phyloP scores from a whole-genome alignment of 176 grass and related monocot species.

The Pharus latifolius region DNA sequence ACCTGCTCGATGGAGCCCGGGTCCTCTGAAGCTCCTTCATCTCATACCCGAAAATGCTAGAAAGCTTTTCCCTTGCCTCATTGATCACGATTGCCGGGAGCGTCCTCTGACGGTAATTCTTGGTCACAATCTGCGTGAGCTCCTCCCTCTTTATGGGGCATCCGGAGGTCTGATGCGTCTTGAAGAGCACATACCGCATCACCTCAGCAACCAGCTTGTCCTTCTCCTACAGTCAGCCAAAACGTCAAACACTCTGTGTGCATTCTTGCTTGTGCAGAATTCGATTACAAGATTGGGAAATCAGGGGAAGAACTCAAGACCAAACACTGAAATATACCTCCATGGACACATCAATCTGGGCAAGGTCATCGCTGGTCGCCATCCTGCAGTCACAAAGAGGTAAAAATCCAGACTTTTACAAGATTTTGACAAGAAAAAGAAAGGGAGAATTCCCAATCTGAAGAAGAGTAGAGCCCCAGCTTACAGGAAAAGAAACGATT shows the following conservation, averaged over 20 bases:
- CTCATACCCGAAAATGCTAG: slow-evolving; percentile 69
- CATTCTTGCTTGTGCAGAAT: not conserved
- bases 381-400: slow-evolving; percentile 9
- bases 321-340: no score
- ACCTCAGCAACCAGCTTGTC: slow-evolving; percentile 89
- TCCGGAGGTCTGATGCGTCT: slow-evolving; percentile 57
- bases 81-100: slow-evolving; percentile 72
- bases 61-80: slow-evolving; percentile 60
- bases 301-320: not conserved
- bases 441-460: no score
- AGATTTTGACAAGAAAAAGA: no score
- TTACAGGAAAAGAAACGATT: no score
- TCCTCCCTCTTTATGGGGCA: slow-evolving; percentile 90
- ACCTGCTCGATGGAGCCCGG: slow-evolving; percentile 40
- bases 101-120: slow-evolving; percentile 67
- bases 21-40: slow-evolving; percentile 79
- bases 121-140: slow-evolving; percentile 71
- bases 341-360: slow-evolving; percentile 59
- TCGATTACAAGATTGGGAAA: not conserved
- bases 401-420: no score
- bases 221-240: slow-evolving; percentile 59
- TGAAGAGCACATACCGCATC: slow-evolving; percentile 75
- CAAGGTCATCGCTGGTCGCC: slow-evolving; percentile 45
- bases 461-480: no score
- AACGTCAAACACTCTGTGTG: slow-evolving; percentile 10